Conservation (phyloP, 345 rosid species). For the Populus tremula region DNA sequence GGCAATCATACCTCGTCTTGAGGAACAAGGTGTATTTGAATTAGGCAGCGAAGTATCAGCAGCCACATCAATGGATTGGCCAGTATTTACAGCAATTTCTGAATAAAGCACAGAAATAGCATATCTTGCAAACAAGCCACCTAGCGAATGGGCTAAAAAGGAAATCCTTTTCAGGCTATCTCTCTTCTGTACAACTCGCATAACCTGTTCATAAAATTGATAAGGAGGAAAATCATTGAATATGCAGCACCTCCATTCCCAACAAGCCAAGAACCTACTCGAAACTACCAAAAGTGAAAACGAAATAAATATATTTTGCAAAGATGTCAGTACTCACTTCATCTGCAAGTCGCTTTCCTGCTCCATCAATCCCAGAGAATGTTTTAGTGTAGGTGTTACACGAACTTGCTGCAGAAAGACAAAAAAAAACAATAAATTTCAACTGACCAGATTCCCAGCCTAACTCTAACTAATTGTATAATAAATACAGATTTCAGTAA, state of each 20-base stretch:
- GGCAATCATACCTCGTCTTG: conserved; percentile 59
- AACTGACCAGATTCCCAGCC: neutral
- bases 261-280: conserved; percentile 4
- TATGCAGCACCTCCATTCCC: neutral
- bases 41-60: conserved; percentile 30
- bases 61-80: conserved; percentile 26
- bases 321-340: conserved; percentile 55
- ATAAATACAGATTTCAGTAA: neutral
- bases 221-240: conserved; percentile 1
- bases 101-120: conserved; percentile 74
- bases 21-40: conserved; percentile 27
- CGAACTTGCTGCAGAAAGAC: conserved; percentile 71
- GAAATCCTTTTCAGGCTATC: conserved; percentile 77
- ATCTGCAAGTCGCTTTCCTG: conserved; percentile 87
- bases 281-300: neutral
- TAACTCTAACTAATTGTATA: neutral
- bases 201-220: conserved; percentile 47
- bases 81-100: conserved; percentile 27
- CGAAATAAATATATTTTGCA: neutral
- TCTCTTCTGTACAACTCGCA: conserved; percentile 65
- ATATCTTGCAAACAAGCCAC: conserved; percentile 94
- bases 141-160: conserved; percentile 94
- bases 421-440: neutral
- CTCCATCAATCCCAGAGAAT: conserved; percentile 85
- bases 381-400: conserved; percentile 75